Evolutionary conservation across 31 red algal species (phyloP), one percentile per base, ranked within the genome.

Genomic region (Odonthalia washingtoniensis): DNA sequence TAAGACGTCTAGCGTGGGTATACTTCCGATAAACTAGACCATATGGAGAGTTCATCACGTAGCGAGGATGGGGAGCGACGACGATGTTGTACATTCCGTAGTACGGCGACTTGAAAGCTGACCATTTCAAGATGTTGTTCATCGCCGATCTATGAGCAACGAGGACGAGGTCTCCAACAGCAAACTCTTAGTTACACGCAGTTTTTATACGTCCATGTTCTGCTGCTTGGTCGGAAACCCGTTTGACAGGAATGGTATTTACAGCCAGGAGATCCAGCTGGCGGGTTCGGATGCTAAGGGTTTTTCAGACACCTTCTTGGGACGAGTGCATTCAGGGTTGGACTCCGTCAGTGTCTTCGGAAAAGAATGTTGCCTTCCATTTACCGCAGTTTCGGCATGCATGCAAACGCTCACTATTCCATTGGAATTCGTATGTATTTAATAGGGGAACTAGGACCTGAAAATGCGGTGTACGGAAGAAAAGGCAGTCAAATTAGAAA

Each of bases 1-100:
- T 6, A 28, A 70, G 66, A 28, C 66, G 66, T 21, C 66, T 70
- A 26, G 66, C 66, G 66, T 70, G 66, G n/a, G 28, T 30, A 70
- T 28, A 6, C 6, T 12, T 9, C 33, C 66, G 66, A 36, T 6
- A 21, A 28, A 70, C 9, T 36, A 6, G n/a, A 33, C 66, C 28
- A 70, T 70, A 26, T 6, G 66, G 16, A 9, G 28, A 33, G 6
- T 36, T 70, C 33, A 70, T 9, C 9, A 30, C 27, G 33, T 70
- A 70, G 16, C 66, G 27, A 33, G 66, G 66, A 36, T 70, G 66
- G 12, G 16, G 66, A 12, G 27, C 66, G 28, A 6, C 6, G 21
- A 36, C 33, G 27, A 62, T 26, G n/a, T 28, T 44, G 0, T 28
- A 80, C 14, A 0, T 4, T 4, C 76, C 41, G 28, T 27, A 80